A percentile compares a stretch with the other conserved stretches of the same genome.
phyloP scores from a whole-genome alignment of 1,284 basidiomycete genomes.

The Moesziomyces sp. region DNA sequence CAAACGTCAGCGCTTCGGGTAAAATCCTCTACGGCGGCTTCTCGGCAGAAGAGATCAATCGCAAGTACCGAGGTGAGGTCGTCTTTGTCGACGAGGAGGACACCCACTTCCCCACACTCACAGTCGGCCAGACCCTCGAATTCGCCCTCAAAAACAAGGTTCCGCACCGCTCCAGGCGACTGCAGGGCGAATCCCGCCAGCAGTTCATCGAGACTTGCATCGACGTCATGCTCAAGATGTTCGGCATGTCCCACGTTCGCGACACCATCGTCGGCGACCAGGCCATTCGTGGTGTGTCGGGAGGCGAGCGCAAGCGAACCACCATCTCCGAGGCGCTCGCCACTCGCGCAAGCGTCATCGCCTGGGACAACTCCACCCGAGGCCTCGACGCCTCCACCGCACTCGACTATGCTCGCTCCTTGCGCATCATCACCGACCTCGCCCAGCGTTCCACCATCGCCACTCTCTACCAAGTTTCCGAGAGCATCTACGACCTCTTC shows the following conservation, averaged over 20 bases:
- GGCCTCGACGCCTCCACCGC: constrained; percentile 60
- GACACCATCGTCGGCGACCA: constrained; percentile 61
- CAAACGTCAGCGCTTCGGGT: constrained; percentile 38
- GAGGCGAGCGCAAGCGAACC: constrained; percentile 59
- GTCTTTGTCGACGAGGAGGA: constrained; percentile 54
- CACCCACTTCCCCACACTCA: constrained; percentile 57
- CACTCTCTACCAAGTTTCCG: constrained; percentile 59
- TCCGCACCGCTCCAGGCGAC: constrained; percentile 31
- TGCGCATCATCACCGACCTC: constrained; percentile 57
- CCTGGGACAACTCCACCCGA: constrained; percentile 59
- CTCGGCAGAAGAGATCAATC: constrained; percentile 33
- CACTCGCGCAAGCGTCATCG: constrained; percentile 46
- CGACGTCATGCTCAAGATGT: constrained; percentile 58
- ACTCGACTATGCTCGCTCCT: constrained; percentile 55
- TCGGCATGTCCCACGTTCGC: constrained; percentile 62
- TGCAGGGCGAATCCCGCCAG: constrained; percentile 34
- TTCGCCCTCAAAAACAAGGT: constrained; percentile 59
- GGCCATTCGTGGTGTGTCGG: constrained; percentile 56
- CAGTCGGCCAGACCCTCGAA: constrained; percentile 56
- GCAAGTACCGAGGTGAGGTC: constrained; percentile 56
- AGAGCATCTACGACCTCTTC: constrained; percentile 57
- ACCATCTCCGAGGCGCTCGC: constrained; percentile 56
- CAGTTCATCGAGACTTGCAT: constrained; percentile 54
- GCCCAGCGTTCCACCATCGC: constrained; percentile 59
- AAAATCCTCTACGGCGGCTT: constrained; percentile 58